Evolutionary conservation across 129 eudicot species (phyloP), one percentile per base, ranked within the genome.

Genomic region (Arctium lappa): DNA sequence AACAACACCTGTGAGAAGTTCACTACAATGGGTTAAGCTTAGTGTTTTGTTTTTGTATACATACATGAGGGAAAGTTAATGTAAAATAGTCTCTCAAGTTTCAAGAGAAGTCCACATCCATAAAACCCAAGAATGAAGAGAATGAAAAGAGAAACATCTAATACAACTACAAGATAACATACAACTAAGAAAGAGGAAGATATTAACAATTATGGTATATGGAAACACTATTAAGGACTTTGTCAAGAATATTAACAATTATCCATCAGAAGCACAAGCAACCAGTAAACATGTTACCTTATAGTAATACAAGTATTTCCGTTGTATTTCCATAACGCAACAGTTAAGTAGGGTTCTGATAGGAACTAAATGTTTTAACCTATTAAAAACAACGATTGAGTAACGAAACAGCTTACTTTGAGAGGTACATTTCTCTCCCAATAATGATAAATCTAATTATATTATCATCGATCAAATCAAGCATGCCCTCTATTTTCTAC

Each of bases 1-100:
- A 70, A 95, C 97, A 69, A 95, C 97, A 85, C 99, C 99, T 63
- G 99, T 93, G 77, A 93, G 93, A 85, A 95, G 95, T 88, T 95
- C 99, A 82, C 99, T 95, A 91, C 86, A 91, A 77, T 73, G 72
- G 74, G 76, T 77, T 32, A 81, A 81, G 73, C 56, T 76, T 76
- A 79, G 79, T 44, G 44, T 53, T 63, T 53, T 37, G 50, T 56
- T 60, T 74, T 63, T 27, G 30, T 50, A 36, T 71, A 74, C 77
- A 82, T 65, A 75, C 72, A 31, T 33, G 32, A 48, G 69, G 29
- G 13, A 65, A 32, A 39, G 53, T 76, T 11, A 39, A 30, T 9
- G 63, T 78, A 78, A 39, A 73, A 71, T 72, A 22, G 53, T 46
- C 13, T 74, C 31, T 5, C 29, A 34, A 18, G n/a, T 53, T 53